Percentiles rank a stretch among this genome's conserved stretches.
Evolutionary conservation across 208 protist species (phyloP).

Genomic region (Leishmania arabica): DNA sequence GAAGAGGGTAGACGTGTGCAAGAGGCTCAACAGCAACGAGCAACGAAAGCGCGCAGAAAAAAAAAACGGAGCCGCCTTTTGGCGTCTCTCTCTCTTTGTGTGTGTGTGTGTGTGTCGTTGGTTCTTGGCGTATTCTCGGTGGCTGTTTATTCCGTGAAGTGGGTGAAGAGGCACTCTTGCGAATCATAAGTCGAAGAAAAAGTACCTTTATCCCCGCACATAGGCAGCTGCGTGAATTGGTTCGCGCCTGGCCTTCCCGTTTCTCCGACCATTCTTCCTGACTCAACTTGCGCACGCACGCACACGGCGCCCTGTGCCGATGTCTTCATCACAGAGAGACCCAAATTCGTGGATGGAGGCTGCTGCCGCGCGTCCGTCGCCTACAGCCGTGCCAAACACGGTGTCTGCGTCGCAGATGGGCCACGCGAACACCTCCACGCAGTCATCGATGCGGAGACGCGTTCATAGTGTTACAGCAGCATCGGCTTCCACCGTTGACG

Average conservation of each 20-base stretch:
- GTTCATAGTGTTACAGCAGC: neutral
- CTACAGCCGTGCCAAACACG: neutral
- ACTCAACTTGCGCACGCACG: neutral
- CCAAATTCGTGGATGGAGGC: neutral
- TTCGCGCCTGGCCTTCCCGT: neutral
- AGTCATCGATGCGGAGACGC: neutral
- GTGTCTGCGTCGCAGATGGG: neutral
- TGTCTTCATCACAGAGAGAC: neutral
- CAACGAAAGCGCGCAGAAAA: neutral
- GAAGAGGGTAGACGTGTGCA: neutral
- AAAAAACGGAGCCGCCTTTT: neutral
- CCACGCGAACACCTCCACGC: too few relatives aligned
- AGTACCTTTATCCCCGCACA: neutral
- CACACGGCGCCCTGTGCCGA: neutral
- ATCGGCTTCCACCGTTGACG: neutral
- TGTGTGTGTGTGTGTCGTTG: neutral
- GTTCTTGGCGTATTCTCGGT: neutral
- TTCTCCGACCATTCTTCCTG: neutral
- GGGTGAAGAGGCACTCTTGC: neutral
- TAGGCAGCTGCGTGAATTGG: neutral
- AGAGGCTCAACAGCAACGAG: neutral
- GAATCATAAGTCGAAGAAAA: neutral
- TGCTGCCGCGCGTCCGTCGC: neutral
- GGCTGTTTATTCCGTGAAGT: neutral
- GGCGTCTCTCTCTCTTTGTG: neutral